Evolutionary conservation across 306 rosid genomes (phyloP).

Genomic region (Leucaena leucocephala): DNA sequence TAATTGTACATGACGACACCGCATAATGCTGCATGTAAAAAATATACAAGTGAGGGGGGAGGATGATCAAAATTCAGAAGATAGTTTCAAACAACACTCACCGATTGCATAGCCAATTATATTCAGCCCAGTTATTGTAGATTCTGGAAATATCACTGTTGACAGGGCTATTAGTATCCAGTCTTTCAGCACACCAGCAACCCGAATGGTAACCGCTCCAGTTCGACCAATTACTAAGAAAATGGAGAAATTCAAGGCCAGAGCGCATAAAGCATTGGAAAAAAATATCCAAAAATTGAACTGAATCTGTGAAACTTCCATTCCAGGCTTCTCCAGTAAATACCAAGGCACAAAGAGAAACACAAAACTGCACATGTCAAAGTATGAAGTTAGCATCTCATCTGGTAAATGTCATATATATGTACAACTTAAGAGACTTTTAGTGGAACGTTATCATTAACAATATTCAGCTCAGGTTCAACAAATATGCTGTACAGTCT

Average conservation of each 20-base stretch:
- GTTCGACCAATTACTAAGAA: slow-evolving; percentile 95
- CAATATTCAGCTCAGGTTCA: neutral
- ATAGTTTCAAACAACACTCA: slow-evolving; percentile 37
- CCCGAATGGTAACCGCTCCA: slow-evolving; percentile 94
- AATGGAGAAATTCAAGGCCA: slow-evolving; percentile 94
- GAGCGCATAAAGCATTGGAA: slow-evolving; percentile 88
- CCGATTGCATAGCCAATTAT: slow-evolving; percentile 94
- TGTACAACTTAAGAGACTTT: slow-evolving; percentile 12
- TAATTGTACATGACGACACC: slow-evolving; percentile 96
- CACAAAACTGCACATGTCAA: slow-evolving; percentile 69
- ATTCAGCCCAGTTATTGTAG: slow-evolving; percentile 82
- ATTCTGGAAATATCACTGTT: slow-evolving; percentile 91
- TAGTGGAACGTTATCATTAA: neutral
- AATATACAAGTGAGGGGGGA: slow-evolving; percentile 5
- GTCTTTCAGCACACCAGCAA: slow-evolving; percentile 95
- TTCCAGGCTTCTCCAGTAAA: slow-evolving; percentile 81
- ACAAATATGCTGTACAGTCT: neutral
- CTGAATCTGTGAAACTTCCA: slow-evolving; percentile 85
- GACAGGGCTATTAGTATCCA: slow-evolving; percentile 97
- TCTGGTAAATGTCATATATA: neutral
- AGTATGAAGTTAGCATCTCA: slow-evolving; percentile 28
- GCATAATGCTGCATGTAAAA: slow-evolving; percentile 66
- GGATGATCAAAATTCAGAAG: neutral
- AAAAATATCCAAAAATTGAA: slow-evolving; percentile 95
- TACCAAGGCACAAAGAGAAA: slow-evolving; percentile 93